Conservation (phyloP, 2,329 filamentous ascomycete species). For the Penicillium sp. region DNA sequence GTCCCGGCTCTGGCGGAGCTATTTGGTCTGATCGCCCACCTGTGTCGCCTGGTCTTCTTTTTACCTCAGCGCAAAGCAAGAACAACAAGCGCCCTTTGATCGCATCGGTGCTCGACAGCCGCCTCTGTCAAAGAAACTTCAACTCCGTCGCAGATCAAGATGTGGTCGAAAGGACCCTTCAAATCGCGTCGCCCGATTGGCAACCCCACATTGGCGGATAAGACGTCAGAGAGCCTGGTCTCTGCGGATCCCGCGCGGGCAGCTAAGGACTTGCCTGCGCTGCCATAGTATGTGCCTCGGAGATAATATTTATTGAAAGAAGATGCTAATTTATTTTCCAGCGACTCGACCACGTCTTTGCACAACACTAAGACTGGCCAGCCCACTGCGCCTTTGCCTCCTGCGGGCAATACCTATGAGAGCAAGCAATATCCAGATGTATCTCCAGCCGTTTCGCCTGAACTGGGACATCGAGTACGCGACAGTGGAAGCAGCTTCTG, state of each 20-base stretch:
- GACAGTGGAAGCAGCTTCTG: constrained; percentile 33
- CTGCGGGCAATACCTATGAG: constrained; percentile 11
- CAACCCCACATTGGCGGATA: constrained; percentile 54
- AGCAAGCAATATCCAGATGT: constrained; percentile 22
- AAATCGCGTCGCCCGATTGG: constrained; percentile 55
- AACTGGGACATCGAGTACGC: constrained; percentile 6
- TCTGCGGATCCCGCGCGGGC: constrained; percentile 40
- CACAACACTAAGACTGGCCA: neutral
- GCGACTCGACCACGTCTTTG: constrained; percentile 19
- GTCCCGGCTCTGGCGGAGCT: constrained; percentile 3
- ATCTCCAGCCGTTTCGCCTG: constrained; percentile 27
- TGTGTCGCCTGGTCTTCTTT: constrained; percentile 7
- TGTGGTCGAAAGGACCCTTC: constrained; percentile 61
- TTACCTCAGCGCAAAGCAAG: neutral
- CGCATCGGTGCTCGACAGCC: neutral
- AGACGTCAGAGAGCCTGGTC: constrained; percentile 52
- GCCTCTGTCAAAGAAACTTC: neutral
- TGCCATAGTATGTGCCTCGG: constrained; percentile 31
- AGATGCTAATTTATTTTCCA: constrained; percentile 14
- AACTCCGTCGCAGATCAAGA: constrained; percentile 38
- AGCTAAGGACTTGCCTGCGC: constrained; percentile 39
- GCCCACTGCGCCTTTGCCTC: neutral
- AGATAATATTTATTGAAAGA: neutral
- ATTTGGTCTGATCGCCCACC: constrained; percentile 3
- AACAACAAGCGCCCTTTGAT: neutral